These are phyloP conservation scores for Candida neerlandica DNA, from an alignment of 1,139 yeast genomes.

Conservation along the genomic window DNA sequence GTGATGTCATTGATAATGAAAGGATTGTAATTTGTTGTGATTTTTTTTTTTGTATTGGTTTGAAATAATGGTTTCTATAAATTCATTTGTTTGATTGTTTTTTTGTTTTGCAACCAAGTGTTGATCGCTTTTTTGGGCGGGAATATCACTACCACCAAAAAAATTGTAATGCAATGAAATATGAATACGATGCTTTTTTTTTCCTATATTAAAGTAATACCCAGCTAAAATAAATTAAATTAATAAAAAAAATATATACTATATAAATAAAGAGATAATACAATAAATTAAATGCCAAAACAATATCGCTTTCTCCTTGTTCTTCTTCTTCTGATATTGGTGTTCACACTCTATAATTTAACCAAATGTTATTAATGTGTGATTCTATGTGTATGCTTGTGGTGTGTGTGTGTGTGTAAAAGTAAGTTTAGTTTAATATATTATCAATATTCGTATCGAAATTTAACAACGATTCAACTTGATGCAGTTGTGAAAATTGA, in stretches of 20 bases:
- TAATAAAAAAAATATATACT: neutral
- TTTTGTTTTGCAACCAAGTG: neutral
- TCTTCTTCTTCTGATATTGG: neutral
- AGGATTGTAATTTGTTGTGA: neutral
- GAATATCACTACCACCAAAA: neutral
- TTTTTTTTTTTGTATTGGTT: too few relatives aligned
- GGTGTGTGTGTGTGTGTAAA: neutral
- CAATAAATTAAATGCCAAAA: slow-evolving; percentile 1
- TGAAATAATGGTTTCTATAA: too few relatives aligned
- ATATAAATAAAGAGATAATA: neutral
- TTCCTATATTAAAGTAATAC: neutral
- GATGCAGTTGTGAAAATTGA: slow-evolving; percentile 5
- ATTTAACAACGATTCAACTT: slow-evolving; percentile 15
- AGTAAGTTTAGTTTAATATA: slow-evolving; percentile 11
- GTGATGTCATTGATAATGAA: neutral
- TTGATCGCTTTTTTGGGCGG: neutral
- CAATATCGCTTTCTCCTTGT: neutral
- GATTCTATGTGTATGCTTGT: neutral
- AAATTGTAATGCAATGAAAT: neutral
- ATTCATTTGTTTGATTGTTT: neutral
- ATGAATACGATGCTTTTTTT: neutral
- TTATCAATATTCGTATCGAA: slow-evolving; percentile 19
- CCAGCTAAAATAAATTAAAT: neutral
- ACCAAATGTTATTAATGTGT: neutral
- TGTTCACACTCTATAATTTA: neutral